Conservation (phyloP, 176 grass and related monocot species). For the Zea luxurians region DNA sequence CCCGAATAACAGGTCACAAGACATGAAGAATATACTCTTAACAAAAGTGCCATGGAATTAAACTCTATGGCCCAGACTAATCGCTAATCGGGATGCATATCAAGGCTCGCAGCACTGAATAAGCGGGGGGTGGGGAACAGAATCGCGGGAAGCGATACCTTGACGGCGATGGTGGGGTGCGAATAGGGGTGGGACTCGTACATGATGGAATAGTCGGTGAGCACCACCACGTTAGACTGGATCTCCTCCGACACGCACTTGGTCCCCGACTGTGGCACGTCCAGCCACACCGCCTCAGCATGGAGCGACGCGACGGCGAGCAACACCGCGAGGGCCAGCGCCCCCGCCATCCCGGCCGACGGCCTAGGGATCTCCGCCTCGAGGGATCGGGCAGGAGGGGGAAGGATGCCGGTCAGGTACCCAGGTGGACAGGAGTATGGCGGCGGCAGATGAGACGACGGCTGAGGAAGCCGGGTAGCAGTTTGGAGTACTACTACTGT, state of each 20-base stretch:
- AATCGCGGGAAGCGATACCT: slow-evolving; percentile 37
- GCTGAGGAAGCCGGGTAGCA: neutral
- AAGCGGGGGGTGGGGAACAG: no score
- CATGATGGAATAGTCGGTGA: slow-evolving; percentile 79
- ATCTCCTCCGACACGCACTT: slow-evolving; percentile 99
- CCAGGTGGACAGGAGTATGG: neutral
- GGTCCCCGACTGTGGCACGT: slow-evolving; percentile 68
- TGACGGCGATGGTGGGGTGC: slow-evolving; percentile 66
- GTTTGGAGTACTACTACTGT: neutral
- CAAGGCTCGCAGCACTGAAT: neutral
- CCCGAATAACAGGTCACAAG: neutral
- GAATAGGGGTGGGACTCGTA: slow-evolving; percentile 50
- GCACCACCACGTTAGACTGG: slow-evolving; percentile 84
- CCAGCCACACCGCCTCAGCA: slow-evolving; percentile 72
- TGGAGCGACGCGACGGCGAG: slow-evolving; percentile 31
- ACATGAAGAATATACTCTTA: slow-evolving; percentile 4
- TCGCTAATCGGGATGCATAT: neutral
- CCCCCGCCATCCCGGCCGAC: slow-evolving; percentile 1
- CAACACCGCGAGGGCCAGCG: slow-evolving; percentile 25
- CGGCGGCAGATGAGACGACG: slow-evolving; percentile 17
- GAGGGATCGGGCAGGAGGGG: neutral
- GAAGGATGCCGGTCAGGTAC: neutral
- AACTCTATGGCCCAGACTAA: slow-evolving; percentile 14
- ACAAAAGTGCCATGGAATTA: neutral
- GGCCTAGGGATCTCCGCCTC: slow-evolving; percentile 45